Evolutionary conservation across 495 filamentous ascomycete species (phyloP).

Genomic region (Hypoxylon fragiforme): DNA sequence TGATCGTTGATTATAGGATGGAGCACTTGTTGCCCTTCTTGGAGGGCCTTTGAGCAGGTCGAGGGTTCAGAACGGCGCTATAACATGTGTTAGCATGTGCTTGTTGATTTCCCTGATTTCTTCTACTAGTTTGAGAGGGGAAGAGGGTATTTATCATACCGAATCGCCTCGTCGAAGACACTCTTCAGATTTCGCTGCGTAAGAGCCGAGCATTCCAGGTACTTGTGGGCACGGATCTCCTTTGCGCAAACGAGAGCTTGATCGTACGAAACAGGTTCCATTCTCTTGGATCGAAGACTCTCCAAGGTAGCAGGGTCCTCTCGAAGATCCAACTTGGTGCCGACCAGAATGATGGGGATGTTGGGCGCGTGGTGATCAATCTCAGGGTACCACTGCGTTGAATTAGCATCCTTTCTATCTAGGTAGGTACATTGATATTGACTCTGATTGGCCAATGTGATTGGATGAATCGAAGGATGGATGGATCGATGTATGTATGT

Average conservation of each 20-base stretch:
- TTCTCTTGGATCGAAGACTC: constrained; percentile 77
- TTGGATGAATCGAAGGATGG: too few species aligned
- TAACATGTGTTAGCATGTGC: constrained; percentile 24
- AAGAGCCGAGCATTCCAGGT: constrained; percentile 96
- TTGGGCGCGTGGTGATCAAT: constrained; percentile 95
- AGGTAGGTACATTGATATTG: not conserved
- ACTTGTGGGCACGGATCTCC: constrained; percentile 92
- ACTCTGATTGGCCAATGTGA: not conserved
- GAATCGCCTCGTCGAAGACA: constrained; percentile 96
- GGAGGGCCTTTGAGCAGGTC: constrained; percentile 55
- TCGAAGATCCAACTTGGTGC: constrained; percentile 94
- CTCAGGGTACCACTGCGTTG: constrained; percentile 84
- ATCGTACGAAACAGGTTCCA: constrained; percentile 90
- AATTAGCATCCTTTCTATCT: constrained; percentile 14
- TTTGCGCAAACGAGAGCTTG: constrained; percentile 82
- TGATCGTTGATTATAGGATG: constrained; percentile 61
- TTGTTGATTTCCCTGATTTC: too few species aligned
- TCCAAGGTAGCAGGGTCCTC: constrained; percentile 84
- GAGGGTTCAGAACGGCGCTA: constrained; percentile 83
- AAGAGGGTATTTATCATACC: constrained; percentile 54
- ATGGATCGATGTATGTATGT: too few species aligned
- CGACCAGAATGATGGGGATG: constrained; percentile 95
- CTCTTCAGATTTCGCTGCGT: constrained; percentile 96
- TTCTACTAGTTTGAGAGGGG: too few species aligned
- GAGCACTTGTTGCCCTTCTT: constrained; percentile 71